Conservation (phyloP, 1,139 yeast genomes). For the Yamadazyma mexicana region DNA sequence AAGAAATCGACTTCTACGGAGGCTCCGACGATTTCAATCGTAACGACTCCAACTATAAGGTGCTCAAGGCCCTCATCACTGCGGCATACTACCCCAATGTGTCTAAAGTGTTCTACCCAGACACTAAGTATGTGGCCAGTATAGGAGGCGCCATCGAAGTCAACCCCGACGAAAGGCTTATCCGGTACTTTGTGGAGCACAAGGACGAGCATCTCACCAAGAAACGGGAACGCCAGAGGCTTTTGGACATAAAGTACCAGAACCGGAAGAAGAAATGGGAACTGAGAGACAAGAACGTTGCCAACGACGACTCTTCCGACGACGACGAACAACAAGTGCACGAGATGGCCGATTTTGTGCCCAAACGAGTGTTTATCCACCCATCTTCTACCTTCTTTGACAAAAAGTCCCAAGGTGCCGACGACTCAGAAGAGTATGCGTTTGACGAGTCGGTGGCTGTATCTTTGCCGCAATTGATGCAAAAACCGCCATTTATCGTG, state of each 20-base stretch:
- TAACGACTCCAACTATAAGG: conserved; percentile 48
- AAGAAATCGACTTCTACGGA: conserved; percentile 70
- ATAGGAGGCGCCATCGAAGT: conserved; percentile 78
- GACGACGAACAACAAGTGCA: conserved; percentile 22
- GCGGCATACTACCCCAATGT: conserved; percentile 84
- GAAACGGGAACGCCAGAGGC: conserved; percentile 7
- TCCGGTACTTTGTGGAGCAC: conserved; percentile 62
- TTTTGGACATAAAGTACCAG: conserved; percentile 7
- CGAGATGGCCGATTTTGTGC: conserved; percentile 6
- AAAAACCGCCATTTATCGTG: conserved; percentile 54
- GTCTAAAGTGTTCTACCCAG: conserved; percentile 80
- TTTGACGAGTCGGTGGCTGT: conserved; percentile 39
- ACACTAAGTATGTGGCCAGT: conserved; percentile 69
- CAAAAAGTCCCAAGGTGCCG: conserved; percentile 28
- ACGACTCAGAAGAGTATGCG: conserved; percentile 20
- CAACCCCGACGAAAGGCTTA: conserved; percentile 77
- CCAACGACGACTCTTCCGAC: conserved; percentile 24
- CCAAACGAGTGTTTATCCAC: conserved; percentile 15
- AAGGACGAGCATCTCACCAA: conserved; percentile 5
- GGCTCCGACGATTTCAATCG: conserved; percentile 36
- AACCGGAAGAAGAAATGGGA: conserved; percentile 33
- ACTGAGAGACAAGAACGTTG: conserved; percentile 33
- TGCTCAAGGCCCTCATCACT: conserved; percentile 68
- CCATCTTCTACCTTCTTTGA: conserved; percentile 18
- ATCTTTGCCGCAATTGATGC: conserved; percentile 15